Evolutionary conservation across 2,329 filamentous ascomycete genomes (phyloP).

Genomic region (Aspergillus aculeatus): DNA sequence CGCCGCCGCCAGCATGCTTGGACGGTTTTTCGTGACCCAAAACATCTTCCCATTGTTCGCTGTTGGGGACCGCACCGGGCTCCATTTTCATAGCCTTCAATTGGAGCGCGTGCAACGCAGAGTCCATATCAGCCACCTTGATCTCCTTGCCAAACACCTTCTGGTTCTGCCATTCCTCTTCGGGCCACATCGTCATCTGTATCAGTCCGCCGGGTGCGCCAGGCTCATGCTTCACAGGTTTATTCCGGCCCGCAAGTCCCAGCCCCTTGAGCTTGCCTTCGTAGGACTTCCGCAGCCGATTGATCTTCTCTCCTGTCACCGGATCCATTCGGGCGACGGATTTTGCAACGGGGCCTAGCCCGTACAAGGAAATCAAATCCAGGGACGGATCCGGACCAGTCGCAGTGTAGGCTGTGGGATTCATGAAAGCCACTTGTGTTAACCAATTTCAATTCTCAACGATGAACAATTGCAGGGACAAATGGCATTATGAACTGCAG

Average conservation of each 20-base stretch:
- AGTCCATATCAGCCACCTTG: slow-evolving; percentile 43
- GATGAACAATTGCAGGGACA: slow-evolving; percentile 23
- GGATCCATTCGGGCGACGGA: slow-evolving; percentile 61
- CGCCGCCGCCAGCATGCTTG: slow-evolving; percentile 33
- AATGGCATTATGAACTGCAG: slow-evolving; percentile 27
- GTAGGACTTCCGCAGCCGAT: slow-evolving; percentile 59
- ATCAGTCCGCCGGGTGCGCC: slow-evolving; percentile 39
- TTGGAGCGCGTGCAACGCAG: slow-evolving; percentile 42
- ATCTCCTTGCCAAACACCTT: slow-evolving; percentile 50
- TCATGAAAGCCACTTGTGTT: slow-evolving; percentile 36
- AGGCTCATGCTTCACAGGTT: slow-evolving; percentile 46
- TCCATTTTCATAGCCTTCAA: slow-evolving; percentile 49
- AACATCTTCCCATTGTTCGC: slow-evolving; percentile 50
- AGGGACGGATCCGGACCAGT: slow-evolving; percentile 58
- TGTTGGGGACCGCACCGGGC: slow-evolving; percentile 46
- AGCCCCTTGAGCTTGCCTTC: slow-evolving; percentile 52
- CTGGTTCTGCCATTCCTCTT: slow-evolving; percentile 53
- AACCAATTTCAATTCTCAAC: slow-evolving; percentile 38
- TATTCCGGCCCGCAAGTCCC: slow-evolving; percentile 49
- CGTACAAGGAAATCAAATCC: slow-evolving; percentile 60
- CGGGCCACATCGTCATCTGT: slow-evolving; percentile 48
- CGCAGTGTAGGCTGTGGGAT: slow-evolving; percentile 45
- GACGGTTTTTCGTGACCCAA: slow-evolving; percentile 49
- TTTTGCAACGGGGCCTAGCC: slow-evolving; percentile 54
- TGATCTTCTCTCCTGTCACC: slow-evolving; percentile 63